Conservation (phyloP, 1,139 yeast genomes). For the Magnusiomyces clavatus region DNA sequence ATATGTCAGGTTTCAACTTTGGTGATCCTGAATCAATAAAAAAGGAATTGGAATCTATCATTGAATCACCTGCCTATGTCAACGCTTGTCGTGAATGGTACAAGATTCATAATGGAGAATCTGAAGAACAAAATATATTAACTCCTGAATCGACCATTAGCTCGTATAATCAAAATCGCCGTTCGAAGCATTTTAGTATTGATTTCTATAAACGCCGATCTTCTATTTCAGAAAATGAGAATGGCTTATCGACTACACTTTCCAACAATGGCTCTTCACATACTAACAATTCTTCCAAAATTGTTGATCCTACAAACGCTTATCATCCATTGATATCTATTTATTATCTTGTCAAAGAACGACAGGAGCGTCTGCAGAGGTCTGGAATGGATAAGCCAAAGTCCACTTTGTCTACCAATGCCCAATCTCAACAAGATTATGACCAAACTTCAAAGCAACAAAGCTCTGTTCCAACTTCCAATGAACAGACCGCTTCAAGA, state of each 20-base stretch:
- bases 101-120: slow-evolving; percentile 25
- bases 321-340: slow-evolving; percentile 85
- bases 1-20: slow-evolving; percentile 74
- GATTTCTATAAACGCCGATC: slow-evolving; percentile 22
- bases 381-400: background rate
- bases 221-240: background rate
- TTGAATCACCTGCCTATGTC: slow-evolving; percentile 63
- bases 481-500: background rate
- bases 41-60: slow-evolving; percentile 48
- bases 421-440: background rate
- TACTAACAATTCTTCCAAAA: slow-evolving; percentile 3
- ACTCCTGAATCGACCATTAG: background rate
- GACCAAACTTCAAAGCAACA: background rate
- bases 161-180: background rate
- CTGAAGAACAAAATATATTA: slow-evolving; percentile 1
- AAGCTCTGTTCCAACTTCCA: background rate
- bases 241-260: no score
- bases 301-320: slow-evolving; percentile 77
- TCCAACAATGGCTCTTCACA: slow-evolving; percentile 6
- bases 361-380: slow-evolving; percentile 57
- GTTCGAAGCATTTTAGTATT: slow-evolving; percentile 19
- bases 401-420: no score
- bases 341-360: slow-evolving; percentile 78
- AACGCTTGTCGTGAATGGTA: slow-evolving; percentile 62
- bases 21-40: slow-evolving; percentile 58